Evolutionary conservation across 2,329 filamentous ascomycete species (phyloP).

Genomic region (Torrubiella hemipterigena): DNA sequence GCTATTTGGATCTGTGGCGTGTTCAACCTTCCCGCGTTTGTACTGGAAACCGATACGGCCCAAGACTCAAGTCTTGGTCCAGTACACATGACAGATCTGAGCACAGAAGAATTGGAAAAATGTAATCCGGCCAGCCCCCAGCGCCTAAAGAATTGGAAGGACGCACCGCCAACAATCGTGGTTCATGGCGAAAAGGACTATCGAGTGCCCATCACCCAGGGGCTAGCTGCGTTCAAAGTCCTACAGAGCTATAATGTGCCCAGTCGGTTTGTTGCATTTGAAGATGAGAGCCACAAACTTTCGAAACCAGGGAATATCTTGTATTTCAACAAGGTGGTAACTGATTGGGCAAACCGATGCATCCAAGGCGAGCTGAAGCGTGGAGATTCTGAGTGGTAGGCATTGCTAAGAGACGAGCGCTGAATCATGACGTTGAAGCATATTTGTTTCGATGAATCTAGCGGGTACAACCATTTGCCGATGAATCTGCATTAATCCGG

Average conservation of each 20-base stretch:
- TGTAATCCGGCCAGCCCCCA: conserved; percentile 36
- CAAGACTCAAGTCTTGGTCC: conserved; percentile 27
- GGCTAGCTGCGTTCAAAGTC: conserved; percentile 60
- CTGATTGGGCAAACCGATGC: conserved; percentile 54
- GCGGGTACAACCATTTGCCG: no score
- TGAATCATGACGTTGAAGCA: no score
- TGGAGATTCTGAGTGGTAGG: conserved; percentile 9
- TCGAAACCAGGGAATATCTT: conserved; percentile 56
- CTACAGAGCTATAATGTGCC: conserved; percentile 56
- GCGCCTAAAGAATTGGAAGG: conserved; percentile 46
- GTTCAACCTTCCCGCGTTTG: conserved; percentile 18
- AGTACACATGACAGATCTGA: conserved; percentile 29
- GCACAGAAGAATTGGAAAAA: conserved; percentile 31
- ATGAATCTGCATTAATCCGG: no score
- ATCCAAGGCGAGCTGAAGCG: conserved; percentile 10
- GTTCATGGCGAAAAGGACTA: conserved; percentile 64
- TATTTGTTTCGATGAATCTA: no score
- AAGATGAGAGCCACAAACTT: conserved; percentile 64
- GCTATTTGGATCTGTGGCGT: conserved; percentile 37
- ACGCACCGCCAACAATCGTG: conserved; percentile 52
- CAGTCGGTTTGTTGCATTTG: conserved; percentile 59
- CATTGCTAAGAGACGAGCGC: no score
- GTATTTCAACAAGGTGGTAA: conserved; percentile 55
- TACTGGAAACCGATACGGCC: conserved; percentile 14
- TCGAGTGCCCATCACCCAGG: conserved; percentile 33